These are phyloP conservation scores for Talaromyces thailandensis DNA, from an alignment of 495 filamentous ascomycete species.

Conservation along the genomic window DNA sequence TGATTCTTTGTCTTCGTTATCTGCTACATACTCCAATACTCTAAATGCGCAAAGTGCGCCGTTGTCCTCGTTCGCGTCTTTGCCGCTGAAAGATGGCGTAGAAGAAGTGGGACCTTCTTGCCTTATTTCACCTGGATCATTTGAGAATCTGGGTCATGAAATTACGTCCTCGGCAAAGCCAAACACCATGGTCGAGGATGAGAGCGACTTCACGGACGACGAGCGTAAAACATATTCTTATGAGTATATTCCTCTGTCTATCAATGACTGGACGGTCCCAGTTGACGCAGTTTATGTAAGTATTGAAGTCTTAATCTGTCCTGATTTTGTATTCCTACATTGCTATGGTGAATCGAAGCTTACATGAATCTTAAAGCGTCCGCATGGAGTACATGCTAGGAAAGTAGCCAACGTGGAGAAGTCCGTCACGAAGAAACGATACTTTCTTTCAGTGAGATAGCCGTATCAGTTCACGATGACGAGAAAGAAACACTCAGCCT, in stretches of 20 bases:
- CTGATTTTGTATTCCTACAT: neutral
- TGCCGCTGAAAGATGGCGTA: neutral
- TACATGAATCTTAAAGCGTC: neutral
- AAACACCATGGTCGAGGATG: neutral
- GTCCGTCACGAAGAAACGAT: constrained; percentile 2
- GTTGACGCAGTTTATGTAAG: constrained; percentile 6
- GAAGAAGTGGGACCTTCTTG: neutral
- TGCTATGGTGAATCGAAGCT: neutral
- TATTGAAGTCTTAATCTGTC: neutral
- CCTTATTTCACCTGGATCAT: neutral
- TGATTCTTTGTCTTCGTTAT: neutral
- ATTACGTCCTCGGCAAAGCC: neutral
- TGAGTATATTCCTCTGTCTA: constrained; percentile 5
- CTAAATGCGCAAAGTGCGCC: neutral
- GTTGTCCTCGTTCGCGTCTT: neutral
- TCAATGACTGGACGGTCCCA: constrained; percentile 7
- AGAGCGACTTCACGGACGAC: neutral
- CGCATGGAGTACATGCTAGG: constrained; percentile 5
- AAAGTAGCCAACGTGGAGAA: constrained; percentile 2
- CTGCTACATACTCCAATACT: neutral
- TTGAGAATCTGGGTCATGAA: neutral
- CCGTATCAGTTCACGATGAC: too few relatives aligned
- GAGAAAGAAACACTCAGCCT: too few relatives aligned
- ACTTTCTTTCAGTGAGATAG: constrained; percentile 1
- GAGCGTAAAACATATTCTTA: constrained; percentile 4